Base-by-base conservation (phyloP, 23 red algal species). In the Agarophyton chilense region DNA sequence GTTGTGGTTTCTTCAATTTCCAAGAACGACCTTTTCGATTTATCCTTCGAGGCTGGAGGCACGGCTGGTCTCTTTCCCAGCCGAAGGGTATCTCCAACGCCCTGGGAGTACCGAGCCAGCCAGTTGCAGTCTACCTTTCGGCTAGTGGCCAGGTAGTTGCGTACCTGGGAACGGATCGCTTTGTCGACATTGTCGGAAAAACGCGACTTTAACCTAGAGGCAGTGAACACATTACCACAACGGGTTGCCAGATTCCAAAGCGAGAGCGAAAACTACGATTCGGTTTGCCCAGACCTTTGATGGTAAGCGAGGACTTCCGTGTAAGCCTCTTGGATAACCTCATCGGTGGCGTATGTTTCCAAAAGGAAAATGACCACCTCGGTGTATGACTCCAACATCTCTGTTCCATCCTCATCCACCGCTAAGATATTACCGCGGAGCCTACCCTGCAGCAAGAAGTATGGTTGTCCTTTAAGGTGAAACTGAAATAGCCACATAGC, bases 401-500 rank as follows among this genome's bases (percentile, higher is more conserved):
- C 44, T 6, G 44, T 47, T 6, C 12, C 7, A 9, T 47, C 44
- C 44, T 47, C 44, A 6, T 47, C 44, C 12, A 47, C 44, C 6
- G 44, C 44, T 12, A 47, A 9, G 56, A 17, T n/a, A 61, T 61
- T 61, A 10, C 56, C 56, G 5, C 19, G 56, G 6, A 61, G 56
- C 8, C 56, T 6, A 7, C 56, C 56, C 9, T 61, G 56, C 19
- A 61, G 9, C 8, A 61, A 31, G 26, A 10, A 4, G 56, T n/a
- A 14, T 13, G 81, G 58, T 4, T 32, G 42, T 34, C 65, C 44
- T 18, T 70, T 45, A 9, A 86, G 38, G 57, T 52, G 71, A 38
- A 62, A 86, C 25, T 86, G 65, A 18, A 72, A 72, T n/a, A 47
- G 44, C 44, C 44, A 47, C 44, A 47, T 47, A 12, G 44, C 44